Evolutionary conservation across 164 flowering plant species (phyloP), one percentile per base, ranked within the genome.

Genomic region (Warburgia ugandensis): DNA sequence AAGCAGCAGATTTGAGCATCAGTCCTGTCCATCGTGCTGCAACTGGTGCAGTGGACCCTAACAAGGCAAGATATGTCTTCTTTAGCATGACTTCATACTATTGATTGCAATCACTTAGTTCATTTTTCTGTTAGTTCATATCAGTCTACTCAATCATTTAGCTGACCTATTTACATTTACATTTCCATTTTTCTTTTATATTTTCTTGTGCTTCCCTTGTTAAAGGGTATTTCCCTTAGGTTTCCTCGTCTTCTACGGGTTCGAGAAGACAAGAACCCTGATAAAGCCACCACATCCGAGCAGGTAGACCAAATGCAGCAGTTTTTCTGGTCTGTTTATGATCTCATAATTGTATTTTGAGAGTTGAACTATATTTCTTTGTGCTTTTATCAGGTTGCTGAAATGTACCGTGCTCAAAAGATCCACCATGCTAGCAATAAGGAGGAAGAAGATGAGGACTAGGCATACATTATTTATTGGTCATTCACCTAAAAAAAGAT

Each of bases 1-100:
- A 94, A 75, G 97, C 94, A 56, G 99, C 97, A 31, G 97, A 94
- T 64, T 74, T 94, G 73, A 94, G 94, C 43, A 86, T 89, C 53
- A 89, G 97, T 62, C 94, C 97, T 36, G 92, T 86, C 56, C 70
- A 94, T 65, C 76, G 76, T 50, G 99, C 97, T 62, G 99, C 89
- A 29, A 46, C 64, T 65, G 97, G 97, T 26, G 62, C 56, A 23
- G 94, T 94, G 30, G 92, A 80, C 67, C 64, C 77, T 29, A 75
- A 77, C 38, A 89, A 94, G 99, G n/a, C n/a, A n/a, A n/a, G n/a
- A n/a, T n/a, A n/a, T n/a, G n/a, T n/a, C n/a, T n/a, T n/a, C n/a
- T n/a, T n/a, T n/a, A n/a, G n/a, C n/a, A n/a, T n/a, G n/a, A n/a
- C n/a, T n/a, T n/a, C n/a, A n/a, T n/a, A n/a, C n/a, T n/a, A n/a